These are phyloP conservation scores for Leishmania mexicana DNA, from an alignment of 208 protist genomes.

Conservation along the genomic window DNA sequence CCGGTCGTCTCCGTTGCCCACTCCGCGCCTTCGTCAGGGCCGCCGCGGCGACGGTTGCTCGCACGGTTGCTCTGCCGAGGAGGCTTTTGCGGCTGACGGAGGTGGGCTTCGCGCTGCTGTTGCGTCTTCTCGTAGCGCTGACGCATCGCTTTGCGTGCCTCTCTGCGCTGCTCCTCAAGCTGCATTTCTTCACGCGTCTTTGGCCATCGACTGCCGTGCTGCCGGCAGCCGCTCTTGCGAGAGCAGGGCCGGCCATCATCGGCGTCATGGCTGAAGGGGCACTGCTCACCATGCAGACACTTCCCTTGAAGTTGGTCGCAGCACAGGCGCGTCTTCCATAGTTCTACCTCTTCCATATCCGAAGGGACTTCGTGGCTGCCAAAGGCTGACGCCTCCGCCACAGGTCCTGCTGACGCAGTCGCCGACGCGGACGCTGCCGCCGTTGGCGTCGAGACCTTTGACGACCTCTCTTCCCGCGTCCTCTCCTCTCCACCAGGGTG, in stretches of 20 bases:
- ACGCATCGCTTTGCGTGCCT: slow-evolving; percentile 10
- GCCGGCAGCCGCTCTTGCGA: slow-evolving; percentile 53
- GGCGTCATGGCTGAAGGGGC: slow-evolving; percentile 69
- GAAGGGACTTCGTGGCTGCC: neutral
- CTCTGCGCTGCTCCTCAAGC: slow-evolving; percentile 16
- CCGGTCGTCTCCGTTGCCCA: slow-evolving; percentile 22
- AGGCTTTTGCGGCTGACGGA: neutral
- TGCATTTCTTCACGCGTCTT: slow-evolving; percentile 33
- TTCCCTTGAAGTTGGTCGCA: slow-evolving; percentile 60
- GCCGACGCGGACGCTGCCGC: neutral
- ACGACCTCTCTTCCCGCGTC: neutral
- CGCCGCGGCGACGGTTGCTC: slow-evolving; percentile 3
- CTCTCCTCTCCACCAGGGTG: neutral
- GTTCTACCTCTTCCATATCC: slow-evolving; percentile 44
- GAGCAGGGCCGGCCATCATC: slow-evolving; percentile 78
- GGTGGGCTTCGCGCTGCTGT: slow-evolving; percentile 3
- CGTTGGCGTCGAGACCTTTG: neutral
- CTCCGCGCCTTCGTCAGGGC: slow-evolving; percentile 9
- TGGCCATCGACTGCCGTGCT: slow-evolving; percentile 67
- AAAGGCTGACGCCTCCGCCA: neutral
- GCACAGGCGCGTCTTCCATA: slow-evolving; percentile 73
- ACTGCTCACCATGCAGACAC: slow-evolving; percentile 45
- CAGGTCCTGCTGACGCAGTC: neutral
- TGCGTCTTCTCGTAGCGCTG: slow-evolving; percentile 21
- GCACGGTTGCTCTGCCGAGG: neutral